Evolutionary conservation across 495 filamentous ascomycete species (phyloP).

Genomic region (Neurospora cerealis): DNA sequence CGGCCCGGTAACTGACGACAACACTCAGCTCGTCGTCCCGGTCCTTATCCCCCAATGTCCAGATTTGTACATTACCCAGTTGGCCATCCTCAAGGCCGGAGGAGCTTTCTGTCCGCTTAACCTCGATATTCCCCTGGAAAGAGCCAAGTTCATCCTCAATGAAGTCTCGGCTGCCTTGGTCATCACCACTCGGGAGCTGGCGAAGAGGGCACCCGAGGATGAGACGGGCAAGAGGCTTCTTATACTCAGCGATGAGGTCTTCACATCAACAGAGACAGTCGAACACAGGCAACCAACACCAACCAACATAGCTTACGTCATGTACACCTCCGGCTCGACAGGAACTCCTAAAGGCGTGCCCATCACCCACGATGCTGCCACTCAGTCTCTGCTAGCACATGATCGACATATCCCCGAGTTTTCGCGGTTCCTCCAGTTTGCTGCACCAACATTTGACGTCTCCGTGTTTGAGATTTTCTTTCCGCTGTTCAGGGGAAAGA

Average conservation of each 20-base stretch:
- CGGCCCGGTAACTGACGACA: background rate
- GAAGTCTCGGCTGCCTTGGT: slow-evolving; percentile 54
- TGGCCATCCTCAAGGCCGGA: slow-evolving; percentile 68
- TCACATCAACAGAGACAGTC: background rate
- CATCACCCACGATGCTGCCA: slow-evolving; percentile 64
- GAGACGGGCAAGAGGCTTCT: slow-evolving; percentile 14
- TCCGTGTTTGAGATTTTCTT: slow-evolving; percentile 88
- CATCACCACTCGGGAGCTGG: slow-evolving; percentile 36
- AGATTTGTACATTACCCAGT: slow-evolving; percentile 57
- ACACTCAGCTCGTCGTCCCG: slow-evolving; percentile 47
- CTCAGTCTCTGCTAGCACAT: slow-evolving; percentile 69
- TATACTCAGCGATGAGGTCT: slow-evolving; percentile 11
- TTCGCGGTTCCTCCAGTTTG: slow-evolving; percentile 74
- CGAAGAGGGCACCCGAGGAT: slow-evolving; percentile 16
- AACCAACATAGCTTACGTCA: slow-evolving; percentile 64
- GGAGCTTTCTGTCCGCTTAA: slow-evolving; percentile 72
- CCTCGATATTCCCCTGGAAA: slow-evolving; percentile 58
- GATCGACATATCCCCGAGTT: slow-evolving; percentile 63
- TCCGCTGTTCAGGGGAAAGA: slow-evolving; percentile 57
- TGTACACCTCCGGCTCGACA: slow-evolving; percentile 87
- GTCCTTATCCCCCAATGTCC: slow-evolving; percentile 61
- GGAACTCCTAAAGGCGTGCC: slow-evolving; percentile 82
- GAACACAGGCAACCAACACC: slow-evolving; percentile 9
- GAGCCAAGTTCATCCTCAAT: slow-evolving; percentile 60
- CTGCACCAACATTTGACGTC: slow-evolving; percentile 79